Evolutionary conservation across 805 yeast genomes (phyloP), one percentile per base, ranked within the genome.

Genomic region (Kuraishia cidri): DNA sequence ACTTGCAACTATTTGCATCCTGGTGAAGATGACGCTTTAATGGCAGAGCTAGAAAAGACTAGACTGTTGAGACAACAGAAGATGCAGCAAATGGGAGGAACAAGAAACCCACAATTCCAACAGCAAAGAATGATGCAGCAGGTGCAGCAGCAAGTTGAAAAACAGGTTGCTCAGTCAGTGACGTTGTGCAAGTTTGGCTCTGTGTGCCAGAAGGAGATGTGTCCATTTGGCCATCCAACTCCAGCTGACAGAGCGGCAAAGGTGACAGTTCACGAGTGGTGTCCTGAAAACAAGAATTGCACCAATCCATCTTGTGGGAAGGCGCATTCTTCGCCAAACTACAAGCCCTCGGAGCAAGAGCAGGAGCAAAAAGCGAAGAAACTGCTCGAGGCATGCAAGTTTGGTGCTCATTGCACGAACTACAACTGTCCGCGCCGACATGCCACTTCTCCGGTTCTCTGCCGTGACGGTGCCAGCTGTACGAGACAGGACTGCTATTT

Each of bases 211-310:
- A 83, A 82, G 47, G 85, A 76, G 39, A 58, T 73, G 40, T 87
- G 96, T 62, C 85, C 87, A 19, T 85, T 79, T 60, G 95, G 87
- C 17, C 96, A 87, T 51, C 95, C 97, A 29, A 84, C 95, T 0
- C 92, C 94, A 2, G 81, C 85, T 12, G 84, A 81, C 57, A 72
- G 68, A 40, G 75, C 70, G 39, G 86, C 87, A 19, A 74, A 76
- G 44, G 84, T 86, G 26, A 61, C 71, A 11, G 67, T 69, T 12
- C 58, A 72, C 30, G 79, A 75, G 42, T 83, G 94, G 94, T 87
- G 96, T 62, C 60, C 77, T 6, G 73, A 64, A 24, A 83, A 83
- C 42, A 68, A 79, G 43, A 54, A 58, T 14, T 87, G 96, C 60
- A 42, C 56, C 17, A 73, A 85, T 48, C 53, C 66, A 0, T 43